Base-by-base conservation (phyloP, 129 eudicot genomes). In the Chrysanthemum seticuspe region DNA sequence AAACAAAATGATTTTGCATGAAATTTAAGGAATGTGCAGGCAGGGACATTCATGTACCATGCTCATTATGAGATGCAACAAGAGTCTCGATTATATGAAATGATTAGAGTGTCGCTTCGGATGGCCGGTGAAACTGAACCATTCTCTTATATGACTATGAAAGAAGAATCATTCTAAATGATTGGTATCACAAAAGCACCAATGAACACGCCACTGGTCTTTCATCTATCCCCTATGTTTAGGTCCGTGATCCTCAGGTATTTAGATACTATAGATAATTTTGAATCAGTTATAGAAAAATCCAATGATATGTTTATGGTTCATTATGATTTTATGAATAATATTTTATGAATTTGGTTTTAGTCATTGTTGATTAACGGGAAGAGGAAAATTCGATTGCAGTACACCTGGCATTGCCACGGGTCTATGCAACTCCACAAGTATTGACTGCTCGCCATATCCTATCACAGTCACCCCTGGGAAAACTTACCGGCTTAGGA, bases 221-320 rank as follows among this genome's bases (percentile, higher is more conserved):
- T 60, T 81, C 97, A 18, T 83, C 97, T 9, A 54, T 61, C 14
- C 91, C 91, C 73, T 90, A 88, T 52, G 81, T 60, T 10, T 94
- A 97, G 99, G 96, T 94, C 72, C 86, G 86, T 6, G 99, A 94
- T 73, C 99, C 99, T 79, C 82, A 89, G 83, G 98, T 93, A 81
- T 57, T 19, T 70, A 23, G 8, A 13, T 21, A 12, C 29, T 11
- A 68, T 68, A 52, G 47, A 40, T 40, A 1, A 34, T 3, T n/a
- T 36, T 6, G 14, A 60, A 25, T 18, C 13, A 40, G 2, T 6
- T 0, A 40, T n/a, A 23, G 10, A 13, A 23, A 6, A 9, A 58
- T 14, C 18, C 58, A 53, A 8, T 15, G 58, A 53, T 13, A 53
- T 15, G 44, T 47, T 62, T 48, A 63, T 7, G 50, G n/a, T 53